Evolutionary conservation across 768 basidiomycete species (phyloP), one percentile per base, ranked within the genome.

Genomic region (Grammothele lineata): DNA sequence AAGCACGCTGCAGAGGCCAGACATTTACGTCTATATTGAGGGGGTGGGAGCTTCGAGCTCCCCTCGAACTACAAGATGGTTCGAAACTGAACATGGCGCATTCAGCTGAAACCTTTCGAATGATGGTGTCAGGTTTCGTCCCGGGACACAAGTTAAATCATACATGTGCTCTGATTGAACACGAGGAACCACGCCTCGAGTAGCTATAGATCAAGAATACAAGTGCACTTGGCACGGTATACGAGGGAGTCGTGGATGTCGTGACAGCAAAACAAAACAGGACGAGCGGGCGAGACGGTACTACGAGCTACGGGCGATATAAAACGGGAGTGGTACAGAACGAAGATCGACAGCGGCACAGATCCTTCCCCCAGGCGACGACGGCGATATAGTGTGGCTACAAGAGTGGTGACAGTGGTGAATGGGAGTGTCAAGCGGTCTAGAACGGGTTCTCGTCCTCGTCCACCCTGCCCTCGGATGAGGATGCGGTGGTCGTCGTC

Each of bases 361-460:
- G 7, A 14, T 7, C 8, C 7, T 30, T 14, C 14, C 27, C 27
- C 27, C 27, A 14, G 27, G n/a, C n/a, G n/a, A n/a, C n/a, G 27
- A 30, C 27, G 27, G 27, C 27, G 27, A 14, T 30, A 14, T 30
- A 14, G 27, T 30, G 27, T 7, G 27, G 14, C 8, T 30, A 30
- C 8, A 30, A 14, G 27, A 30, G 7, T 7, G n/a, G n/a, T n/a
- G n/a, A n/a, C n/a, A n/a, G n/a, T n/a, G n/a, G n/a, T n/a, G n/a
- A n/a, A n/a, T n/a, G n/a, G n/a, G n/a, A n/a, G n/a, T n/a, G n/a
- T n/a, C n/a, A n/a, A n/a, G 24, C 26, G 35, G 35, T 32, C 21
- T 40, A 82, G 67, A 91, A 90, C 17, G 87, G 87, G 58, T 87
- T 90, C 62, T 83, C 80, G 43, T 82, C 84, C 55, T 68, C 66